A percentile compares a stretch with the other conserved stretches of the same genome.
Conservation (phyloP, 139 green algal genomes). For the Closterium sp. region DNA sequence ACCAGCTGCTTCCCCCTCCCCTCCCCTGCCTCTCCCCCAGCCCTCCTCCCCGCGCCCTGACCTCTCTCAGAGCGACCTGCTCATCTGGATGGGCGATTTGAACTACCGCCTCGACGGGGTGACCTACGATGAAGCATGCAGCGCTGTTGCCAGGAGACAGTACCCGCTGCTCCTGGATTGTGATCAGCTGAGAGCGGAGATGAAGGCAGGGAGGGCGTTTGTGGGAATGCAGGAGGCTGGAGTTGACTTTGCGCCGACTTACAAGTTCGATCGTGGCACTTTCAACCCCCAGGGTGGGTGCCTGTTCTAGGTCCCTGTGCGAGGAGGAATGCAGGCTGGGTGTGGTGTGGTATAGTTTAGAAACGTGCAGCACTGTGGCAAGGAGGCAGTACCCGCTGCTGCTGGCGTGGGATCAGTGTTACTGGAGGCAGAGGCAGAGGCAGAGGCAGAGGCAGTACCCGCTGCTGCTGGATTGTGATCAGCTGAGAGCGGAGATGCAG, state of each 20-base stretch:
- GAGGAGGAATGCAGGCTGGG: too few species aligned
- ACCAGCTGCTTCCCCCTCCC: too few species aligned
- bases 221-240: slow-evolving; percentile 29
- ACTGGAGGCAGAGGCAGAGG: too few species aligned
- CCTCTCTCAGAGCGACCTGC: slow-evolving; percentile 52
- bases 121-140: slow-evolving; percentile 57
- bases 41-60: neutral
- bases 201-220: slow-evolving; percentile 61
- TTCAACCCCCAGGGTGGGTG: slow-evolving; percentile 31
- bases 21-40: neutral
- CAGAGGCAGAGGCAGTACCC: too few species aligned
- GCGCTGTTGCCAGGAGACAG: slow-evolving; percentile 11
- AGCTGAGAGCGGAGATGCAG: neutral
- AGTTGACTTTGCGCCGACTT: slow-evolving; percentile 85
- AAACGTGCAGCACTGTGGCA: too few species aligned
- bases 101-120: slow-evolving; percentile 81
- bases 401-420: too few species aligned
- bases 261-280: slow-evolving; percentile 84
- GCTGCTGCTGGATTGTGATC: neutral
- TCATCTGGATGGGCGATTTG: slow-evolving; percentile 90
- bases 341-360: too few species aligned
- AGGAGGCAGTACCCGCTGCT: neutral
- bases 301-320: neutral
- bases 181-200: slow-evolving; percentile 1
- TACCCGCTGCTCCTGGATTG: slow-evolving; percentile 68